A percentile compares a stretch with the other conserved stretches of the same genome.
Conservation (phyloP, 768 basidiomycete genomes). For the Asterophora lycoperdoides region DNA sequence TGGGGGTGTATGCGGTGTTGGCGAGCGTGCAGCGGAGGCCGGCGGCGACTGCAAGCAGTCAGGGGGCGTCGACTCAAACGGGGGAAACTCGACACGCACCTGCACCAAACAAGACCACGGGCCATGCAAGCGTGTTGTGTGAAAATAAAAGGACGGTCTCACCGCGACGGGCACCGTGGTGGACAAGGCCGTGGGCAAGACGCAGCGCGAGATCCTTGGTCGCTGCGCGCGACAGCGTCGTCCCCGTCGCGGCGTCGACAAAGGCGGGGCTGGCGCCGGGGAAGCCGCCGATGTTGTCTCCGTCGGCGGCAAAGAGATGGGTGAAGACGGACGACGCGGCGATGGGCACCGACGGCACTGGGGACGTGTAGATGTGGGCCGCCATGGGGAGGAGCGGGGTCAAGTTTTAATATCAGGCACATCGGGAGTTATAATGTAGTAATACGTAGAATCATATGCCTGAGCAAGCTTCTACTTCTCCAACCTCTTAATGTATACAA, state of each 20-base stretch:
- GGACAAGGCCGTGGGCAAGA: constrained; percentile 54
- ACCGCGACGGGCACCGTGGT: constrained; percentile 40
- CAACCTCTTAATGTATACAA: too few relatives aligned
- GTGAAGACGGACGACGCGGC: constrained; percentile 44
- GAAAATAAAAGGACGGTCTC: constrained; percentile 65
- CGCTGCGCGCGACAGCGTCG: constrained; percentile 50
- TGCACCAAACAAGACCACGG: constrained; percentile 43
- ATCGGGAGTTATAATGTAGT: too few relatives aligned
- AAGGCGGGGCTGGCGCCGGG: constrained; percentile 48
- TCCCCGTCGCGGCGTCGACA: constrained; percentile 60
- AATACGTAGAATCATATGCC: too few relatives aligned
- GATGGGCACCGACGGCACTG: constrained; percentile 34
- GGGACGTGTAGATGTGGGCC: constrained; percentile 53
- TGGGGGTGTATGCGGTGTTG: constrained; percentile 64
- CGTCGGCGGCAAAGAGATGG: constrained; percentile 37
- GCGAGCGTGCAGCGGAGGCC: constrained; percentile 68
- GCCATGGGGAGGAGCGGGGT: too few relatives aligned
- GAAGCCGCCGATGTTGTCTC: constrained; percentile 37
- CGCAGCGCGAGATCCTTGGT: constrained; percentile 50
- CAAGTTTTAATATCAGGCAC: too few relatives aligned
- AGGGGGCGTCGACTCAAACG: too few relatives aligned
- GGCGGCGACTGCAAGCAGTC: constrained; percentile 43
- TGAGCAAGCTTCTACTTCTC: too few relatives aligned
- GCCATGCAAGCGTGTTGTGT: constrained; percentile 58
- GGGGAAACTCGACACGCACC: constrained; percentile 20